phyloP scores from a whole-genome alignment of 805 yeast genomes.

The Hanseniaspora meyeri region DNA sequence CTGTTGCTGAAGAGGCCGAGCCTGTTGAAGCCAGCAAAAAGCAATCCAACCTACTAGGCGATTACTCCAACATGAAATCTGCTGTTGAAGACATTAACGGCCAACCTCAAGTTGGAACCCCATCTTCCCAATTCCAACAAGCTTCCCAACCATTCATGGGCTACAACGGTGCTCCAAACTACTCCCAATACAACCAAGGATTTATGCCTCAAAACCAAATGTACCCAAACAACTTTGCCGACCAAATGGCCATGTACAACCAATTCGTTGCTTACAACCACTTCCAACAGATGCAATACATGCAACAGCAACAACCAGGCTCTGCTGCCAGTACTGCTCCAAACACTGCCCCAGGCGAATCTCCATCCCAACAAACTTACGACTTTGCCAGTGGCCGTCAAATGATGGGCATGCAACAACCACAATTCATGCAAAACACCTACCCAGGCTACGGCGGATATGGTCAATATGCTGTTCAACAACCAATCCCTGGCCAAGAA shows the following conservation, averaged over 20 bases:
- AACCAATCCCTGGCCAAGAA: slow-evolving; percentile 20
- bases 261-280: slow-evolving; percentile 18
- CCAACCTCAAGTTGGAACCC: slow-evolving; percentile 15
- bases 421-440: slow-evolving; percentile 7
- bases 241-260: slow-evolving; percentile 12
- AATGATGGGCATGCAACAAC: slow-evolving; percentile 12
- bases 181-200: slow-evolving; percentile 9
- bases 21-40: slow-evolving; percentile 4
- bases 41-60: not conserved
- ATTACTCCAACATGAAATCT: slow-evolving; percentile 5
- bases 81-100: slow-evolving; percentile 12
- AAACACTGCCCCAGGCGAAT: slow-evolving; percentile 21
- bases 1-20: slow-evolving; percentile 13
- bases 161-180: slow-evolving; percentile 13
- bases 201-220: slow-evolving; percentile 13
- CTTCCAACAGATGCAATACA: slow-evolving; percentile 19
- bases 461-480: slow-evolving; percentile 7
- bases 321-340: slow-evolving; percentile 22
- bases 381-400: slow-evolving; percentile 19
- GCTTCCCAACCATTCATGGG: slow-evolving; percentile 17
- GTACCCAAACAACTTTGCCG: slow-evolving; percentile 7
- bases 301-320: slow-evolving; percentile 17
- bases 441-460: slow-evolving; percentile 1
- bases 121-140: slow-evolving; percentile 15
- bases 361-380: slow-evolving; percentile 19